Evolutionary conservation across 148 eudicot genomes (phyloP).

Genomic region (Arctostaphylos glauca): DNA sequence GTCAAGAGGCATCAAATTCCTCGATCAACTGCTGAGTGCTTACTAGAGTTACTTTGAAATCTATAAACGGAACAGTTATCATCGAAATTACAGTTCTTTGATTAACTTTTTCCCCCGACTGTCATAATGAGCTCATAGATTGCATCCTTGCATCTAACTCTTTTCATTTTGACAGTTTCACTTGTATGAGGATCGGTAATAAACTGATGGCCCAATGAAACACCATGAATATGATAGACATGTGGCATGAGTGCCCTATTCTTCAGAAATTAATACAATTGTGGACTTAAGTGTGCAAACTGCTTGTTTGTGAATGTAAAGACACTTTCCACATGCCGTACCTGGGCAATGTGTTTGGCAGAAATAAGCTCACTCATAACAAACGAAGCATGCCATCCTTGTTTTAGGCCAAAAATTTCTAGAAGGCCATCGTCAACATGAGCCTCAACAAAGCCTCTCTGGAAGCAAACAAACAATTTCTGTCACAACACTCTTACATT

Average conservation of each 20-base stretch:
- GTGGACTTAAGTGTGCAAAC: too few relatives aligned
- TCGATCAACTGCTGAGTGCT: not conserved
- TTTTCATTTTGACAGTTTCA: not conserved
- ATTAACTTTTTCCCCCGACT: not conserved
- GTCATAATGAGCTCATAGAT: not conserved
- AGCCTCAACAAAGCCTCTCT: slow-evolving; percentile 94
- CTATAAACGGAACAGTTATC: not conserved
- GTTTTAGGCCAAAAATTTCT: slow-evolving; percentile 87
- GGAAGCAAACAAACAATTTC: slow-evolving; percentile 16
- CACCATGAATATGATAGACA: not conserved
- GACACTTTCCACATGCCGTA: slow-evolving; percentile 17
- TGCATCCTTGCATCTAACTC: not conserved
- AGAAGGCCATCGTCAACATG: slow-evolving; percentile 82
- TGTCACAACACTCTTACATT: not conserved
- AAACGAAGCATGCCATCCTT: slow-evolving; percentile 98
- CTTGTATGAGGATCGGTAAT: not conserved
- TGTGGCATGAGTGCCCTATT: not conserved
- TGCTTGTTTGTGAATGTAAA: not conserved
- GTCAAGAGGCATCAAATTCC: not conserved
- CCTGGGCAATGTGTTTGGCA: slow-evolving; percentile 97
- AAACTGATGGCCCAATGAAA: not conserved
- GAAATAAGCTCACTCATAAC: slow-evolving; percentile 88
- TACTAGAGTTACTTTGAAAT: not conserved
- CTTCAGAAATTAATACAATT: not conserved
- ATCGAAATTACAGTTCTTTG: not conserved